A percentile compares a stretch with the other conserved stretches of the same genome.
phyloP scores from a whole-genome alignment of 2,329 filamentous ascomycete genomes.

The Paecilomyces variotii region DNA sequence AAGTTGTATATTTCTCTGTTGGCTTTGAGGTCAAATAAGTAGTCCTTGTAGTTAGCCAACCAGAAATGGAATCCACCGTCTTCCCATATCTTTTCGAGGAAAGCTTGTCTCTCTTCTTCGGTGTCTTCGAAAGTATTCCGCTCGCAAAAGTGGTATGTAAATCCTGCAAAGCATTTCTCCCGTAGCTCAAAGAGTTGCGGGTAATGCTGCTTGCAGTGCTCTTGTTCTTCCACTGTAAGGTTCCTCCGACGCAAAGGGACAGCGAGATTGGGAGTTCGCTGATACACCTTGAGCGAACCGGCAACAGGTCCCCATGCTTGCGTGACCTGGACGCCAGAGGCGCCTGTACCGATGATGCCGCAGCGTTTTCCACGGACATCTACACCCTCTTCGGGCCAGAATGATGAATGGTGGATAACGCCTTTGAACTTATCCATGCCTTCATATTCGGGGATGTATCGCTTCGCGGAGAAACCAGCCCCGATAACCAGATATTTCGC shows the following conservation, averaged over 20 bases:
- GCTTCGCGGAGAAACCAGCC: slow-evolving; percentile 47
- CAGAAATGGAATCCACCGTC: slow-evolving; percentile 49
- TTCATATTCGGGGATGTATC: slow-evolving; percentile 54
- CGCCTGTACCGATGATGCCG: slow-evolving; percentile 57
- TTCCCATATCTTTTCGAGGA: slow-evolving; percentile 44
- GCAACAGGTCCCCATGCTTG: slow-evolving; percentile 51
- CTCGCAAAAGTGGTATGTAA: slow-evolving; percentile 47
- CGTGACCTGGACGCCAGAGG: slow-evolving; percentile 56
- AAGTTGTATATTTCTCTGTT: slow-evolving; percentile 50
- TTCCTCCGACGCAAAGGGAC: slow-evolving; percentile 51
- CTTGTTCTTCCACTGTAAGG: slow-evolving; percentile 44
- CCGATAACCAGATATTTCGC: slow-evolving; percentile 39
- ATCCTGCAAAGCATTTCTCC: slow-evolving; percentile 47
- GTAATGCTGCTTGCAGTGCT: slow-evolving; percentile 35
- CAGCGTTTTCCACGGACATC: slow-evolving; percentile 51
- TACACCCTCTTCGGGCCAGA: slow-evolving; percentile 53
- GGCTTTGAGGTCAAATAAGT: slow-evolving; percentile 36
- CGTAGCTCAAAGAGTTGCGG: slow-evolving; percentile 44
- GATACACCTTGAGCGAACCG: slow-evolving; percentile 45
- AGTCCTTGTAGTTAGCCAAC: slow-evolving; percentile 46
- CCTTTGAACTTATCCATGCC: slow-evolving; percentile 54
- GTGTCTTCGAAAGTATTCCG: slow-evolving; percentile 48
- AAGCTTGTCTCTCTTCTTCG: slow-evolving; percentile 40
- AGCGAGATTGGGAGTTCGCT: slow-evolving; percentile 59
- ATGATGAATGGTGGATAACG: slow-evolving; percentile 51